phyloP scores from a whole-genome alignment of 352 stramenopile genomes.

The Peronosclerospora sorghi region DNA sequence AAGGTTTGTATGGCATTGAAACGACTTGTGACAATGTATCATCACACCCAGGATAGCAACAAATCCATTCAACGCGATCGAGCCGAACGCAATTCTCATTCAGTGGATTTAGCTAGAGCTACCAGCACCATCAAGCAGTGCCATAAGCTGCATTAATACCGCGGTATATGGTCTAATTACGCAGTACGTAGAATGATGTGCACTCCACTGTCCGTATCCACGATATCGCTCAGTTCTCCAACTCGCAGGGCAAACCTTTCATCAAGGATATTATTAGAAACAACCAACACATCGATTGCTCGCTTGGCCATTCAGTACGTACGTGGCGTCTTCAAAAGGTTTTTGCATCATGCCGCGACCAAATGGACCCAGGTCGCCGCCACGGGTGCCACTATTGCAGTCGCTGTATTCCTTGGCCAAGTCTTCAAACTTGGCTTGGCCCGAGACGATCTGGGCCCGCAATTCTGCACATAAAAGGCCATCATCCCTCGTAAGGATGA shows the following conservation, averaged over 20 bases:
- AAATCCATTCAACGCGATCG: too few species aligned
- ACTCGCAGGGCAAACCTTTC: constrained; percentile 84
- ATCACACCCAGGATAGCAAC: too few species aligned
- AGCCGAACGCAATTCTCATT: too few species aligned
- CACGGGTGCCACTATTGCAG: constrained; percentile 69
- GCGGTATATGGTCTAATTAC: too few species aligned
- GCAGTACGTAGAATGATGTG: constrained; percentile 94
- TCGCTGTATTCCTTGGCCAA: constrained; percentile 77
- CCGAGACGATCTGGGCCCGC: constrained; percentile 66
- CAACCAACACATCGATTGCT: too few species aligned
- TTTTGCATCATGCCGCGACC: constrained; percentile 87
- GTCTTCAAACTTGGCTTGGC: constrained; percentile 68
- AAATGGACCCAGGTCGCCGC: constrained; percentile 87
- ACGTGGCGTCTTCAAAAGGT: constrained; percentile 85
- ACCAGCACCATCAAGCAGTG: not conserved
- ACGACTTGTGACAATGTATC: too few species aligned
- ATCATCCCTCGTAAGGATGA: too few species aligned
- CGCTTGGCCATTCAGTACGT: too few species aligned
- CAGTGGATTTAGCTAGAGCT: not conserved
- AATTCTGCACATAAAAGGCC: constrained; percentile 36
- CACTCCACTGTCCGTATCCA: constrained; percentile 93
- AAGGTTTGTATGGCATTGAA: too few species aligned
- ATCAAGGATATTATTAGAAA: too few species aligned
- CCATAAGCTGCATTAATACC: too few species aligned
- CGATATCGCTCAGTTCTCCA: constrained; percentile 89